A percentile compares a stretch with the other conserved stretches of the same genome.
phyloP scores from a whole-genome alignment of 176 grass and related monocot species.

The Oryza coarctata region DNA sequence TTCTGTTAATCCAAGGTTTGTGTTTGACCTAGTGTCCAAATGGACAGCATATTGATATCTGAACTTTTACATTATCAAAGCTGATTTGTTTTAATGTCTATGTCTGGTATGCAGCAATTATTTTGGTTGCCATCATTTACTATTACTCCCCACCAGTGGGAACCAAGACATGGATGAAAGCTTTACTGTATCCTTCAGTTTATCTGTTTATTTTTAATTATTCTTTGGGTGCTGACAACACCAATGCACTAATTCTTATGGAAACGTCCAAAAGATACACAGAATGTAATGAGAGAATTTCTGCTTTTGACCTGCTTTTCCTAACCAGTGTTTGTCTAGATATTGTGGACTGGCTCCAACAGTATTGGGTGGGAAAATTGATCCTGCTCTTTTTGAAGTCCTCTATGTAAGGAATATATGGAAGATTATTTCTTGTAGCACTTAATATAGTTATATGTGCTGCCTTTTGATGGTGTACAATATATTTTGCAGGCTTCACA shows the following conservation, averaged over 20 bases:
- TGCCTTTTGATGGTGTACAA: not conserved
- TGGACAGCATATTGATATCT: slow-evolving; percentile 8
- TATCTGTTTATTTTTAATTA: slow-evolving; percentile 6
- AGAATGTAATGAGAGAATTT: not conserved
- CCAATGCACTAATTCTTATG: not conserved
- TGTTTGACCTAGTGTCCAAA: slow-evolving; percentile 6
- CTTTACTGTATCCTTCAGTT: slow-evolving; percentile 79
- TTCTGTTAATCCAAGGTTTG: slow-evolving; percentile 89
- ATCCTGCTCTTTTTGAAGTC: slow-evolving; percentile 89
- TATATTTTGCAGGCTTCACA: slow-evolving; percentile 71
- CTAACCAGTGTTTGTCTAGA: slow-evolving; percentile 55
- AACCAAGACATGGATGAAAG: slow-evolving; percentile 74
- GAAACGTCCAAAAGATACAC: slow-evolving; percentile 10
- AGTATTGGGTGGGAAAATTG: slow-evolving; percentile 79
- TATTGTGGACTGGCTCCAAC: slow-evolving; percentile 85
- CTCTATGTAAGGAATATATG: slow-evolving; percentile 65
- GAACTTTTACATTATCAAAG: slow-evolving; percentile 12
- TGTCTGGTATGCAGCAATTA: slow-evolving; percentile 66
- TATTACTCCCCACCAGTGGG: slow-evolving; percentile 79
- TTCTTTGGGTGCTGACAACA: not conserved
- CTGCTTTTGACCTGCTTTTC: slow-evolving; percentile 34
- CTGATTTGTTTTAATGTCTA: slow-evolving; percentile 17
- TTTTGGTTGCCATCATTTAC: slow-evolving; percentile 88
- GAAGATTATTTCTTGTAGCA: slow-evolving; percentile 4
- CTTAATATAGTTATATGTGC: not conserved